Base-by-base conservation (phyloP, 2,329 filamentous ascomycete species). In the Penicillium palitans region DNA sequence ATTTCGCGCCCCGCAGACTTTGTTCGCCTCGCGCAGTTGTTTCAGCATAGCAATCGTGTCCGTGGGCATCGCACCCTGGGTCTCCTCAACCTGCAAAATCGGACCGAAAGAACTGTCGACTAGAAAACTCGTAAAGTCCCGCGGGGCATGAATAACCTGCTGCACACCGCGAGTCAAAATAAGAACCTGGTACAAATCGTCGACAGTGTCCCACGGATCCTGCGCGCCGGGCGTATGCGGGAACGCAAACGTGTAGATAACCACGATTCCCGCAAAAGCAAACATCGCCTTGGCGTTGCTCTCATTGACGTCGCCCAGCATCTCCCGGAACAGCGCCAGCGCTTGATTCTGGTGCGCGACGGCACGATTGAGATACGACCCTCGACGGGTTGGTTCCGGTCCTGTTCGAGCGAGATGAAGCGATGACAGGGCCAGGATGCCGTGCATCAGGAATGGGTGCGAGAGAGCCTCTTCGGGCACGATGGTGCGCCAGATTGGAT, bases 241-340 rank as follows among this genome's bases (percentile, higher is more conserved):
- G 42, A 71, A 75, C 0, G 69, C 76, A 49, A 76, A 76, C 1
- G 75, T 70, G 52, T 76, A 77, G 17, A 76, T 64, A 21, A 73
- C 71, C 12, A 77, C 70, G 21, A 78, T 63, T 15, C 69, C 62
- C 0, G 74, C 70, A 46, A 77, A 75, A 1, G 73, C 68, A 52
- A 78, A 77, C 61, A 78, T 71, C 1, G 75, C 74, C 55, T 76
- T 74, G n/a, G 71, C 70, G 59, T 77, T 78, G 3, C 63, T 60
- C 29, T 68, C 61, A 19, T 68, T 72, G 25, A 78, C 70, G 27
- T 72, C 67, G 13, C 65, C 61, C 3, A 76, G 61, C 1, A 63
- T 49, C n/a, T 68, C 66, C 24, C 72, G 69, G 44, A 77, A 81
- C 2, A 71, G 58, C 6, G 70, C 66, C 50, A 75, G 58, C 12